Conservation (phyloP, 805 yeast genomes). For the Myxozyma nipponensis region DNA sequence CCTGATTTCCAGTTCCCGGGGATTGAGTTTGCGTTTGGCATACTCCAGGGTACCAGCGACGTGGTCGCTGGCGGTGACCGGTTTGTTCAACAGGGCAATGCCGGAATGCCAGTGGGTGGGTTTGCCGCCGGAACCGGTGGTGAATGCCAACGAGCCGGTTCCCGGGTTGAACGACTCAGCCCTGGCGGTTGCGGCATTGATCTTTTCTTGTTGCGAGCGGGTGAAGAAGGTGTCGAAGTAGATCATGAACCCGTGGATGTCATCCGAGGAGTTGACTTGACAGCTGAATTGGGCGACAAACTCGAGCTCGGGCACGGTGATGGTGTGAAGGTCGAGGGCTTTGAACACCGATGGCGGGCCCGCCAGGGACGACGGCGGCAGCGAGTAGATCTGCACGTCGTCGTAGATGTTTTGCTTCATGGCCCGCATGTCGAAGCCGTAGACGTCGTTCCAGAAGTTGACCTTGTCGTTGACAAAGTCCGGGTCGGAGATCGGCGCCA, state of each 20-base stretch:
- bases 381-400: conserved; percentile 83
- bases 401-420: conserved; percentile 54
- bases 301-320: conserved; percentile 64
- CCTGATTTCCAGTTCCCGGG: conserved; percentile 77
- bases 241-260: conserved; percentile 71
- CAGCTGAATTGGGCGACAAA: conserved; percentile 61
- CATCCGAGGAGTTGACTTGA: neutral
- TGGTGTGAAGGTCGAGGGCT: conserved; percentile 76
- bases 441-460: conserved; percentile 93
- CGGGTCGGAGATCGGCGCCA: conserved; percentile 91
- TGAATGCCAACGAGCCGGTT: conserved; percentile 41
- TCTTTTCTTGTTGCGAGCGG: conserved; percentile 35
- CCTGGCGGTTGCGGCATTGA: conserved; percentile 22
- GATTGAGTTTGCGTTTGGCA: conserved; percentile 64
- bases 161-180: conserved; percentile 40
- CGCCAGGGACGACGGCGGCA: conserved; percentile 53
- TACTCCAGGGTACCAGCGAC: conserved; percentile 63
- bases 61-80: conserved; percentile 60
- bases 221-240: conserved; percentile 85
- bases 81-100: conserved; percentile 73
- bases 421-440: conserved; percentile 86
- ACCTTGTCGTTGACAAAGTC: conserved; percentile 88
- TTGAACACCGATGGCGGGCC: conserved; percentile 60
- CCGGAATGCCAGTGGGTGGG: conserved; percentile 94
- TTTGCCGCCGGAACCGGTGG: conserved; percentile 78